Base-by-base conservation (phyloP, 2,329 filamentous ascomycete species). In the Cadophora sp. region DNA sequence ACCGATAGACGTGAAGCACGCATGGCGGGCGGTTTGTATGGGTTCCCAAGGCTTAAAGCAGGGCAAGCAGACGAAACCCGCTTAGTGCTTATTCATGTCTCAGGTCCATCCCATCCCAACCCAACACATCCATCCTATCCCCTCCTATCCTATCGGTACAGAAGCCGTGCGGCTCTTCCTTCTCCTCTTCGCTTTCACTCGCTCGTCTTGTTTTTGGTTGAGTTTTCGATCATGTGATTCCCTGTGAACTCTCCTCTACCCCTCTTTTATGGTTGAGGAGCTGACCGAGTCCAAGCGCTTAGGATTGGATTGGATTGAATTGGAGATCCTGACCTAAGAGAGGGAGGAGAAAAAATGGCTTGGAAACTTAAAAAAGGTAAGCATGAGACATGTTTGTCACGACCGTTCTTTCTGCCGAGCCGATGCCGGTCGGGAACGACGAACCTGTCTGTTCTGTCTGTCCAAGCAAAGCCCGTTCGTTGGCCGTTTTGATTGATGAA, bases 141-240 rank as follows among this genome's bases (percentile, higher is more conserved):
- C 4, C 6, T 43, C 41, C 41, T 30, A n/a, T 20, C 43, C 43
- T 18, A 59, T 59, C 56, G 39, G 39, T 59, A 45, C 20, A 16
- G 56, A 59, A 59, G 56, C 56, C 56, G 56, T 45, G 56, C 45
- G 53, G 53, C 53, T 58, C 53, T 58, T 50, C 2, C 14, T 6
- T 16, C 36, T n/a, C n/a, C n/a, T n/a, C n/a, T n/a, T n/a, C n/a
- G n/a, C 11, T 39, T 39, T 39, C 36, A 3, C 27, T 30, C 27
- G 27, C 27, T 33, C 36, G 4, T 39, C 11, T 39, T 39, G 3
- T 18, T 24, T 56, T 39, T 56, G 53, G 30, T 33, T 41, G 30
- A 22, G 18, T 14, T 18, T 5, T 13, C 9, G 20, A 30, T 56
- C 53, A 56, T 56, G 53, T 56, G 53, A 56, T 56, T 36, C 41